Evolutionary conservation across 73 alveolate species (phyloP).

Genomic region (Tetrahymena borealis): DNA sequence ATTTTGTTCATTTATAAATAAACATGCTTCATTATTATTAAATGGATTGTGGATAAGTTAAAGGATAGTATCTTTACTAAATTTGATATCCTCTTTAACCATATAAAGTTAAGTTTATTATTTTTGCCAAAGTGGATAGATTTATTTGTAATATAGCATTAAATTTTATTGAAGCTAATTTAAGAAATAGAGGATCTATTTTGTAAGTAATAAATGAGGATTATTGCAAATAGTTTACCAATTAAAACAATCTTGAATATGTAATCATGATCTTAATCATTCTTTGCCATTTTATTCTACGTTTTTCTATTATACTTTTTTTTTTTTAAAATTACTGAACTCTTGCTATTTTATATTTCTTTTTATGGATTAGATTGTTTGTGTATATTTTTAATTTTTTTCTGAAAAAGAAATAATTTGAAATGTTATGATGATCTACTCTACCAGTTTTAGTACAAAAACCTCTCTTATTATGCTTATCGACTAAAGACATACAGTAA

Average conservation of each 20-base stretch:
- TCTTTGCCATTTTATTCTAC: background rate
- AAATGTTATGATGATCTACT: background rate
- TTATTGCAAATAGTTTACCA: background rate
- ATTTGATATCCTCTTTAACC: no score
- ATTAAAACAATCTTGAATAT: constrained; percentile 42
- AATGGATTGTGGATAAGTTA: no score
- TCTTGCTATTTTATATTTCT: background rate
- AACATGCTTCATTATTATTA: no score
- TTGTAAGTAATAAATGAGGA: no score
- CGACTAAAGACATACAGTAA: background rate
- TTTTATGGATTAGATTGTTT: background rate
- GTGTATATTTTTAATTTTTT: background rate
- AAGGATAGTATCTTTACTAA: no score
- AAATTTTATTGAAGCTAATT: no score
- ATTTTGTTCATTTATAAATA: background rate
- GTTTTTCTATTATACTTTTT: background rate
- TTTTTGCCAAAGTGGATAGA: no score
- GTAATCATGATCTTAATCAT: constrained; percentile 52
- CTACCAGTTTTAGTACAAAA: background rate
- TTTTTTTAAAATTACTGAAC: background rate
- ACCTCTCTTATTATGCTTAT: background rate
- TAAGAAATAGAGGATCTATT: no score
- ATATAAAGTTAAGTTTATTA: no score
- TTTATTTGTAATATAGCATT: no score
- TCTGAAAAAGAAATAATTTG: background rate